Percentiles rank a stretch among this genome's conserved stretches.
Evolutionary conservation across 2,329 filamentous ascomycete genomes (phyloP).

Genomic region (Juglanconis sp.): DNA sequence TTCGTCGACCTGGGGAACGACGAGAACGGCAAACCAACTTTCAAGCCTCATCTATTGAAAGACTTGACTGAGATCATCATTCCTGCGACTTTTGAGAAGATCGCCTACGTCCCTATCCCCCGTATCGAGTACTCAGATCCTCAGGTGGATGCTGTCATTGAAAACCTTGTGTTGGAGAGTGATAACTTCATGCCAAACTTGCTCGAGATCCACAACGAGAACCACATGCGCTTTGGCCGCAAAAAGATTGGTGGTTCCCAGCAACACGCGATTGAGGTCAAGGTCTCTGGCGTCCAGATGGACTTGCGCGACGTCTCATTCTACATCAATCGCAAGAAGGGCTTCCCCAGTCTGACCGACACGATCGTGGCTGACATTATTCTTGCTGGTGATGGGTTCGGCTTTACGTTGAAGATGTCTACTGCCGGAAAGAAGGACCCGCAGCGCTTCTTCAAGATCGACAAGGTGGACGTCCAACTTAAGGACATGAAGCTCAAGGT

Average conservation of each 20-base stretch:
- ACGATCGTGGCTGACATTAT: conserved; percentile 85
- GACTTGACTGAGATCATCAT: conserved; percentile 85
- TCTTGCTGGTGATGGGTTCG: conserved; percentile 81
- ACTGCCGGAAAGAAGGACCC: conserved; percentile 72
- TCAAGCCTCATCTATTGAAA: conserved; percentile 91
- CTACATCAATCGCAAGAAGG: conserved; percentile 92
- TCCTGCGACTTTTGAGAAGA: conserved; percentile 75
- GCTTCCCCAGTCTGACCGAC: conserved; percentile 85
- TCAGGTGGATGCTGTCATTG: conserved; percentile 81
- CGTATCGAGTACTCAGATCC: conserved; percentile 89
- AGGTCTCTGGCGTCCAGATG: conserved; percentile 86
- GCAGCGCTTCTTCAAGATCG: conserved; percentile 90
- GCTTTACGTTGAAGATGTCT: conserved; percentile 86
- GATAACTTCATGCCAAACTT: conserved; percentile 96
- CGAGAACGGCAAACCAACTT: conserved; percentile 74
- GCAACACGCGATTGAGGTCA: conserved; percentile 77
- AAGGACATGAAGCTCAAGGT: conserved; percentile 83
- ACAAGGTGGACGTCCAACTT: conserved; percentile 80
- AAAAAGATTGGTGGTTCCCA: conserved; percentile 80
- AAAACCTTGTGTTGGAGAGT: conserved; percentile 92
- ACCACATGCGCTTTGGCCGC: conserved; percentile 92
- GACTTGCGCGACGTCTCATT: conserved; percentile 89
- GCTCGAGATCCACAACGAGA: conserved; percentile 82
- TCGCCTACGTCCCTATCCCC: conserved; percentile 88
- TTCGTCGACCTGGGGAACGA: conserved; percentile 88